Percentiles rank a stretch among this genome's conserved stretches.
Evolutionary conservation across 164 flowering plant genomes (phyloP).

Genomic region (Santalum album): DNA sequence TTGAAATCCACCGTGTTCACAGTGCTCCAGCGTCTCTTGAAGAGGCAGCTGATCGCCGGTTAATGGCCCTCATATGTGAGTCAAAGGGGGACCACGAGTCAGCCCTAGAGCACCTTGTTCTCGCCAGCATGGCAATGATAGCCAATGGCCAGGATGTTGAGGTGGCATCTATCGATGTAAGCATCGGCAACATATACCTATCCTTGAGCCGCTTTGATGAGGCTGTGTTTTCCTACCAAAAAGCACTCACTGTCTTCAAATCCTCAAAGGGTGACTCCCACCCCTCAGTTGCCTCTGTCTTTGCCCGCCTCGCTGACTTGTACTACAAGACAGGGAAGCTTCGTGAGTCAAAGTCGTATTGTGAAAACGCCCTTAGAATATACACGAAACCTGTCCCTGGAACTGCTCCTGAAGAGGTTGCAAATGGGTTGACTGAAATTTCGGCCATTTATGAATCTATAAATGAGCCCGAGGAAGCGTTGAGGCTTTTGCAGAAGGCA

Average conservation of each 20-base stretch:
- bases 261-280: conserved; percentile 86
- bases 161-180: conserved; percentile 88
- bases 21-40: conserved; percentile 91
- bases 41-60: conserved; percentile 94
- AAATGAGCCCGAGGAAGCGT: conserved; percentile 87
- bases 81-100: conserved; percentile 88
- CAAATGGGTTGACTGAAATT: conserved; percentile 77
- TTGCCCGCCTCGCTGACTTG: conserved; percentile 83
- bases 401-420: conserved; percentile 83
- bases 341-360: conserved; percentile 85
- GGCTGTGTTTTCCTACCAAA: conserved; percentile 95
- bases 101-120: conserved; percentile 96
- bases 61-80: conserved; percentile 93
- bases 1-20: conserved; percentile 85
- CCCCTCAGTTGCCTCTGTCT: conserved; percentile 85
- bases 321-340: conserved; percentile 89
- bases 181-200: conserved; percentile 87
- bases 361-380: conserved; percentile 88
- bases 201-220: conserved; percentile 86
- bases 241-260: conserved; percentile 95
- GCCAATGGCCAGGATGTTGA: conserved; percentile 85
- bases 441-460: conserved; percentile 86
- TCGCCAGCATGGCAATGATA: conserved; percentile 96
- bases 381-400: conserved; percentile 93
- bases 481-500: conserved; percentile 84